Conservation (phyloP, 2,329 filamentous ascomycete species). For the Pseudogymnoascus sp. region DNA sequence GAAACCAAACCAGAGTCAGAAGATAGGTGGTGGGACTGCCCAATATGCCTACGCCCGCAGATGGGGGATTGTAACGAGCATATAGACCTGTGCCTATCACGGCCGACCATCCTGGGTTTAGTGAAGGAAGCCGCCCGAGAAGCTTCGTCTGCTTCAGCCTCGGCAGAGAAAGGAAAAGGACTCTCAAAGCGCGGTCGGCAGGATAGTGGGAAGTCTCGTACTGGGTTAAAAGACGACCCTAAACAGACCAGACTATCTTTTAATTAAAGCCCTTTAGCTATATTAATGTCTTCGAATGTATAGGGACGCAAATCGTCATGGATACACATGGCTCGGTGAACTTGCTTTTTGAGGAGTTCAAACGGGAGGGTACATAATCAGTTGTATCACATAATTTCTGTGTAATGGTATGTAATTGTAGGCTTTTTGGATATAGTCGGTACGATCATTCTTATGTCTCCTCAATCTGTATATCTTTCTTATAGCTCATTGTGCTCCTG, state of each 20-base stretch:
- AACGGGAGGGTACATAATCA: background rate
- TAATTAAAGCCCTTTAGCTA: background rate
- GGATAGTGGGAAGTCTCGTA: background rate
- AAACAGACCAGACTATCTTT: conserved; percentile 5
- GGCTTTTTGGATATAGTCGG: background rate
- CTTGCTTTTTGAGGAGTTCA: background rate
- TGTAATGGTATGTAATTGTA: background rate
- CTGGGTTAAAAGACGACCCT: background rate
- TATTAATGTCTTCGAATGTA: background rate
- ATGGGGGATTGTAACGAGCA: conserved; percentile 73
- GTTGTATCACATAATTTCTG: too few relatives aligned
- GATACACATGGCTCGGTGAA: background rate
- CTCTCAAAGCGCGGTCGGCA: background rate
- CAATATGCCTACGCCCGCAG: conserved; percentile 76
- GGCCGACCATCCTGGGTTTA: conserved; percentile 57
- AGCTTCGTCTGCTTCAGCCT: conserved; percentile 11
- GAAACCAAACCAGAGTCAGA: conserved; percentile 17
- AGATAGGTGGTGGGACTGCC: conserved; percentile 70
- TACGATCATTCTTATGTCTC: background rate
- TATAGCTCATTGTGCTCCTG: conserved; percentile 57
- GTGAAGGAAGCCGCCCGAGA: conserved; percentile 65
- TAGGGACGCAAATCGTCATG: background rate
- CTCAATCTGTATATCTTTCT: conserved; percentile 13
- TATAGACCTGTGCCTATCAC: conserved; percentile 84
- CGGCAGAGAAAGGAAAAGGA: background rate